Evolutionary conservation across 306 rosid species (phyloP).

Genomic region (Mimosa pudica): DNA sequence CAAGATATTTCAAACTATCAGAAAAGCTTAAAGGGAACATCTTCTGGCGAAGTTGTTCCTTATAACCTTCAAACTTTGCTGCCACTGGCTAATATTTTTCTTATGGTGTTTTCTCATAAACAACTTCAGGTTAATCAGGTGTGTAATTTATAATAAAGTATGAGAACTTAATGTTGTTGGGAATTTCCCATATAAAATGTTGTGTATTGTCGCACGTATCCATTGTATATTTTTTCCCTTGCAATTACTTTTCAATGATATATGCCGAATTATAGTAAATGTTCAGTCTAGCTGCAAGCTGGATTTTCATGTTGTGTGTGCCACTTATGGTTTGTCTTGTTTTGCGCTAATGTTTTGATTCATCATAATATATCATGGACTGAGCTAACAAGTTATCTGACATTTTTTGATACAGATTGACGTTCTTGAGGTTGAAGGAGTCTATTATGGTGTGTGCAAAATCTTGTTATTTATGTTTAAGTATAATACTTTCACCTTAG

Average conservation of each 20-base stretch:
- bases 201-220: neutral
- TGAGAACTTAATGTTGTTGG: neutral
- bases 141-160: neutral
- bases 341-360: conserved; percentile 11
- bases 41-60: neutral
- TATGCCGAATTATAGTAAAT: neutral
- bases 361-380: conserved; percentile 12
- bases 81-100: neutral
- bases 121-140: neutral
- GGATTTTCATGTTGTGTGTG: conserved; percentile 2
- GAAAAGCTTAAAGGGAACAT: neutral
- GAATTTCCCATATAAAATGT: neutral
- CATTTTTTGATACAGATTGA: conserved; percentile 72
- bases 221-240: neutral
- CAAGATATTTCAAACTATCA: neutral
- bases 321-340: conserved; percentile 9
- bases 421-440: conserved; percentile 94
- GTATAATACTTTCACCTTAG: neutral
- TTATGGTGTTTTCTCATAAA: neutral
- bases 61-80: neutral
- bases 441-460: conserved; percentile 66
- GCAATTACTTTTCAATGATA: neutral
- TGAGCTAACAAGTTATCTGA: conserved; percentile 33
- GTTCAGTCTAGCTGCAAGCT: neutral
- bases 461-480: neutral